Conservation (phyloP, 257 asterid species). For the Nicotiana obtusifolia region DNA sequence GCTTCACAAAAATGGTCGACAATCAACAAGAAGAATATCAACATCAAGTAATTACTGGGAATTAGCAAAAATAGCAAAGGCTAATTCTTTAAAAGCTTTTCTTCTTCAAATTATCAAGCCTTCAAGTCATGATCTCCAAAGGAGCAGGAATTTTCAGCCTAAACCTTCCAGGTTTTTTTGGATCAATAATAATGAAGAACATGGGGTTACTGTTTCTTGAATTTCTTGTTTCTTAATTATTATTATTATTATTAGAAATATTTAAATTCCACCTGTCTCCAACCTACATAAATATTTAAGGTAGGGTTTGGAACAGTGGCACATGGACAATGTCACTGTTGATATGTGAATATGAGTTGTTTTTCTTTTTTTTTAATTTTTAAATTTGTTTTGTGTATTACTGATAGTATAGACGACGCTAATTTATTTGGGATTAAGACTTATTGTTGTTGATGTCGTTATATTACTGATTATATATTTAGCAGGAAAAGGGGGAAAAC, state of each 20-base stretch:
- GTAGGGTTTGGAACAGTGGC: not conserved
- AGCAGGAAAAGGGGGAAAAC: too few relatives aligned
- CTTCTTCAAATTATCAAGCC: constrained; percentile 14
- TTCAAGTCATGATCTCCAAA: constrained; percentile 17
- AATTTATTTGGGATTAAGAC: too few relatives aligned
- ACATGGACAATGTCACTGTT: not conserved
- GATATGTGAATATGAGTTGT: not conserved
- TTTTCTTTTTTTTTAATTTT: not conserved
- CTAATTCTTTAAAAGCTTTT: constrained; percentile 4
- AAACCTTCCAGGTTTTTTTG: constrained; percentile 9
- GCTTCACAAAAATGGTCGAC: not conserved
- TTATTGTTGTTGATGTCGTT: too few relatives aligned
- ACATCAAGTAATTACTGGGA: constrained; percentile 3
- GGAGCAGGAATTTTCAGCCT: constrained; percentile 13
- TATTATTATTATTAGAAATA: not conserved
- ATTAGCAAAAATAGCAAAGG: constrained; percentile 9
- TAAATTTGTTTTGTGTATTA: not conserved
- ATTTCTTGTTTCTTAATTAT: not conserved
- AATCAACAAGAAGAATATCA: not conserved
- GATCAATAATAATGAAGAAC: not conserved
- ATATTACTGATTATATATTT: too few relatives aligned
- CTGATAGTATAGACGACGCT: too few relatives aligned
- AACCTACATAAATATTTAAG: too few relatives aligned
- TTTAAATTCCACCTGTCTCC: not conserved
- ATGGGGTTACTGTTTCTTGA: not conserved